A percentile compares a stretch with the other conserved stretches of the same genome.
These are phyloP conservation scores for Phialophora verrucosa DNA, from an alignment of 2,329 filamentous ascomycete genomes.

Conservation along the genomic window DNA sequence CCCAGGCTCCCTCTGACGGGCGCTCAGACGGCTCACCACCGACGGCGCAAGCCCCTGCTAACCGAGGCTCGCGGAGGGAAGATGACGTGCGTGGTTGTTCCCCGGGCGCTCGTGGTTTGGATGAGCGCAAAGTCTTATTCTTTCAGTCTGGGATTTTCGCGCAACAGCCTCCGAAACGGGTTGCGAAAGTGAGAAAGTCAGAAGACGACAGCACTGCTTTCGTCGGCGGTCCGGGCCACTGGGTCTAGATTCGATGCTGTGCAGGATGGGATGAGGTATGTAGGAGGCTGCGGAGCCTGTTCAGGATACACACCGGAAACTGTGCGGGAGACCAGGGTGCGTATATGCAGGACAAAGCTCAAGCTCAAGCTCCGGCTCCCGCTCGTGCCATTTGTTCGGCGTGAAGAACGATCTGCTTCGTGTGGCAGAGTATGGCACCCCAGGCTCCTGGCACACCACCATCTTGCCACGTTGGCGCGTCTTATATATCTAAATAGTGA, in stretches of 20 bases:
- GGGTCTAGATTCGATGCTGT: neutral
- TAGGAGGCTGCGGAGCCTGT: neutral
- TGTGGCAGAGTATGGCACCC: neutral
- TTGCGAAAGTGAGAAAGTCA: conserved; percentile 10
- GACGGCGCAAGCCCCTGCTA: neutral
- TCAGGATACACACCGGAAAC: neutral
- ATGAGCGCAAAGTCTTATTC: neutral
- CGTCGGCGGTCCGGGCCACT: neutral
- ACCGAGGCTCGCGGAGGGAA: neutral
- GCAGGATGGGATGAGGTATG: neutral
- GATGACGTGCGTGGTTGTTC: neutral
- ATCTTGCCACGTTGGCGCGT: neutral
- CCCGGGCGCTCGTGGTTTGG: neutral
- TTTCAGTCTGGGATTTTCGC: conserved; percentile 8
- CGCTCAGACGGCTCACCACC: too few relatives aligned
- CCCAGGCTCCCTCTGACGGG: neutral
- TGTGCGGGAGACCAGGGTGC: neutral
- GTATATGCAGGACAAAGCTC: conserved; percentile 6
- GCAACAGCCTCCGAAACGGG: conserved; percentile 2
- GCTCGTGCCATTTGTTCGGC: neutral
- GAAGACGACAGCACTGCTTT: conserved; percentile 2
- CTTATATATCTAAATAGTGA: neutral
- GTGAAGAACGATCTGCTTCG: neutral
- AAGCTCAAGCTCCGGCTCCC: neutral
- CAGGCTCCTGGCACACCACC: neutral